These are phyloP conservation scores for Xylaria sp. DNA, from an alignment of 2,329 filamentous ascomycete species.

Conservation along the genomic window DNA sequence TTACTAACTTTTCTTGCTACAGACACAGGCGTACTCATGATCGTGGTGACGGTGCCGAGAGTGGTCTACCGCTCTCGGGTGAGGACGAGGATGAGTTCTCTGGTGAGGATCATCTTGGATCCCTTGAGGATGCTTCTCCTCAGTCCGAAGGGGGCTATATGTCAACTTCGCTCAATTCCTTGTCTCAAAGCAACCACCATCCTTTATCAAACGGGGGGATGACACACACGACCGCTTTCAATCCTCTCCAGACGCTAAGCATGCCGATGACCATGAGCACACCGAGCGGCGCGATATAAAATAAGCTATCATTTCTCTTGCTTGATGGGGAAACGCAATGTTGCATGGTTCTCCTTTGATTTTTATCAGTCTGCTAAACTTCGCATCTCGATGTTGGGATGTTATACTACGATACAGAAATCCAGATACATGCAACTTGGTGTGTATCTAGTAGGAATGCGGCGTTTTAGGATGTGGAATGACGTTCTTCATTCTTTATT, in stretches of 20 bases:
- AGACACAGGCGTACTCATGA: conserved; percentile 86
- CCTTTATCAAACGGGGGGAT: conserved; percentile 45
- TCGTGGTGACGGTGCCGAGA: conserved; percentile 69
- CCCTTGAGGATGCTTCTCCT: conserved; percentile 81
- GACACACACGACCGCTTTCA: conserved; percentile 57
- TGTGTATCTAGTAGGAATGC: conserved; percentile 33
- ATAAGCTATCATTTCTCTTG: conserved; percentile 32
- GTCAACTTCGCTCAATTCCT: conserved; percentile 60
- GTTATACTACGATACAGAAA: conserved; percentile 33
- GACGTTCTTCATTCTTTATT: conserved; percentile 37
- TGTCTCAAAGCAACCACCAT: conserved; percentile 49
- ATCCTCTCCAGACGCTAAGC: conserved; percentile 69
- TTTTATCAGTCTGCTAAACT: conserved; percentile 38
- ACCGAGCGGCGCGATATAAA: conserved; percentile 55
- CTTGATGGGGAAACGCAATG: conserved; percentile 39
- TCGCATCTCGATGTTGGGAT: conserved; percentile 41
- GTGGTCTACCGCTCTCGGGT: conserved; percentile 72
- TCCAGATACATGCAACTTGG: conserved; percentile 35
- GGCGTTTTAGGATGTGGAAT: conserved; percentile 35
- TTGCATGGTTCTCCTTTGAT: conserved; percentile 38
- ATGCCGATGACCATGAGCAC: conserved; percentile 73
- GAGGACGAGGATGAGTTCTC: conserved; percentile 86
- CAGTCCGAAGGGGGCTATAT: conserved; percentile 74
- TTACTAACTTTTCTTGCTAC: conserved; percentile 55
- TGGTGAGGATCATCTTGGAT: conserved; percentile 84